These are phyloP conservation scores for Lactarius sanguifluus DNA, from an alignment of 768 basidiomycete genomes.

Conservation along the genomic window DNA sequence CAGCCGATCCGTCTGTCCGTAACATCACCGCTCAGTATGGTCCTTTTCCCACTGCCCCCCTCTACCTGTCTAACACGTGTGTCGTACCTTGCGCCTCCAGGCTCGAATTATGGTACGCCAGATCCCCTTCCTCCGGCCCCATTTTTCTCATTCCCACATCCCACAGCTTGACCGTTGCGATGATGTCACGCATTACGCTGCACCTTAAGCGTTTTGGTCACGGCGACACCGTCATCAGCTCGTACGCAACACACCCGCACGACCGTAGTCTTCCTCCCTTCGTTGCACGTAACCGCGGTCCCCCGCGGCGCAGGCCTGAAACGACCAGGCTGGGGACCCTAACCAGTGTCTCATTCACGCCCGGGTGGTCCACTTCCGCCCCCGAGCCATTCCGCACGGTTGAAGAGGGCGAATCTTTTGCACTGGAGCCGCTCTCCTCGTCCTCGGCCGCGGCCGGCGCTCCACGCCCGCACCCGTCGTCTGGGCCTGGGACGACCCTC, in stretches of 20 bases:
- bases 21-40: conserved; percentile 41
- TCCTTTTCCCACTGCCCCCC: neutral
- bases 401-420: neutral
- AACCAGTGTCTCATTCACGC: neutral
- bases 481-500: too few species aligned
- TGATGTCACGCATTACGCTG: conserved; percentile 70
- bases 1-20: conserved; percentile 35
- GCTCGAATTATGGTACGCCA: conserved; percentile 17
- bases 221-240: conserved; percentile 32
- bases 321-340: neutral
- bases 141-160: neutral
- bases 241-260: neutral
- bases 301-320: neutral
- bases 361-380: too few species aligned
- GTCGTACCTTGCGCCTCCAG: neutral
- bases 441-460: neutral
- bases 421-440: neutral
- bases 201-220: conserved; percentile 40
- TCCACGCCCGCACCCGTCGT: too few species aligned
- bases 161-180: conserved; percentile 45
- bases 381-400: neutral
- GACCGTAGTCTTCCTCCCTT: neutral
- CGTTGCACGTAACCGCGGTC: neutral
- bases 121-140: neutral
- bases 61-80: neutral